Evolutionary conservation across 805 yeast genomes (phyloP).

Genomic region (Wickerhamiella azyma): DNA sequence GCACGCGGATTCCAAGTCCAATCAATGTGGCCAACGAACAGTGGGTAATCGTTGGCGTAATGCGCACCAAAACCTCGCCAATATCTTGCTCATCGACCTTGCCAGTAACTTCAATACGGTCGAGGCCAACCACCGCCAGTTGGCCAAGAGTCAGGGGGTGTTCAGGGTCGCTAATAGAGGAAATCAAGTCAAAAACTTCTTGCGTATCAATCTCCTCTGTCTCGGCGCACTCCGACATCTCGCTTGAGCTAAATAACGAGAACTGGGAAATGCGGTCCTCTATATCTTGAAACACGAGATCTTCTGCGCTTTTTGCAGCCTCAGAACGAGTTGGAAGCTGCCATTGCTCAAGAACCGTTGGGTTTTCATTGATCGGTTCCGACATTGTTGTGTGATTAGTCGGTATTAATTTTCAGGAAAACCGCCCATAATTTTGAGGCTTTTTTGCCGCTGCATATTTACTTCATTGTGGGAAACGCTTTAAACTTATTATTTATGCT

Average conservation of each 20-base stretch:
- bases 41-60: slow-evolving; percentile 96
- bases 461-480: too few relatives aligned
- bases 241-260: slow-evolving; percentile 15
- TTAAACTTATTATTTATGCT: too few relatives aligned
- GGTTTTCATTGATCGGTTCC: slow-evolving; percentile 84
- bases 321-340: slow-evolving; percentile 58
- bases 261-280: slow-evolving; percentile 13
- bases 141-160: slow-evolving; percentile 94
- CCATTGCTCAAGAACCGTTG: slow-evolving; percentile 63
- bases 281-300: slow-evolving; percentile 3
- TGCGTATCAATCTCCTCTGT: slow-evolving; percentile 68
- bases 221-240: slow-evolving; percentile 15
- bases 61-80: slow-evolving; percentile 64
- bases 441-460: too few relatives aligned
- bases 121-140: slow-evolving; percentile 77
- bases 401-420: background rate
- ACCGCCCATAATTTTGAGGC: too few relatives aligned
- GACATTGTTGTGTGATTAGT: slow-evolving; percentile 33
- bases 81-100: slow-evolving; percentile 39
- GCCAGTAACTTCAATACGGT: slow-evolving; percentile 61
- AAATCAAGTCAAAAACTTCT: slow-evolving; percentile 75
- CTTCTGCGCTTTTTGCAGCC: slow-evolving; percentile 11
- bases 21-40: slow-evolving; percentile 92
- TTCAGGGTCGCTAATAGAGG: slow-evolving; percentile 89
- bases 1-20: slow-evolving; percentile 85